A percentile compares a stretch with the other conserved stretches of the same genome.
These are phyloP conservation scores for Heterobasidion irregulare DNA, from an alignment of 1,284 basidiomycete genomes.

Conservation along the genomic window DNA sequence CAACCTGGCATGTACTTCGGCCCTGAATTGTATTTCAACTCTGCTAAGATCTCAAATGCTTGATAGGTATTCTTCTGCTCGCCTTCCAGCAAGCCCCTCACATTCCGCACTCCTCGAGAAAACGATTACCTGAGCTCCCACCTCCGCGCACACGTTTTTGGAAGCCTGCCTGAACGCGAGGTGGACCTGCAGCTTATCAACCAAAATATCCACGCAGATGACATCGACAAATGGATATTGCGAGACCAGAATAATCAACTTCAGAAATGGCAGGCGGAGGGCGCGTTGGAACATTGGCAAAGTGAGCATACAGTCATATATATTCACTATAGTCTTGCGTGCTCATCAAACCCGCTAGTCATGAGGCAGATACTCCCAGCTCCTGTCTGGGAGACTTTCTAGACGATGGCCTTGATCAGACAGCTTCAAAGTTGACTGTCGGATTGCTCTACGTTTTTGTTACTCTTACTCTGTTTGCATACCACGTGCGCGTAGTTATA, in stretches of 20 bases:
- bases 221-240: slow-evolving; percentile 40
- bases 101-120: slow-evolving; percentile 50
- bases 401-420: not conserved
- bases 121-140: slow-evolving; percentile 62
- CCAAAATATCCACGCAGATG: slow-evolving; percentile 21
- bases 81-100: slow-evolving; percentile 43
- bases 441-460: too few species aligned
- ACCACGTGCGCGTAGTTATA: too few species aligned
- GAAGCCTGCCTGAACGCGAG: slow-evolving; percentile 38
- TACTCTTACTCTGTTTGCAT: too few species aligned
- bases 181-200: slow-evolving; percentile 40
- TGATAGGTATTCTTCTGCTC: slow-evolving; percentile 75
- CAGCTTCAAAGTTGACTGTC: too few species aligned
- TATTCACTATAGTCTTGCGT: not conserved
- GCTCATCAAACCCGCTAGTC: slow-evolving; percentile 23
- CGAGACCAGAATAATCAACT: slow-evolving; percentile 55
- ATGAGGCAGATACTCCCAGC: slow-evolving; percentile 55
- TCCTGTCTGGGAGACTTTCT: slow-evolving; percentile 58
- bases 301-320: slow-evolving; percentile 35
- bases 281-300: slow-evolving; percentile 69
- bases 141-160: slow-evolving; percentile 46
- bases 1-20: slow-evolving; percentile 55
- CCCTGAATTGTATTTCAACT: not conserved
- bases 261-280: slow-evolving; percentile 49
- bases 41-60: not conserved